A percentile compares a stretch with the other conserved stretches of the same genome.
phyloP scores from a whole-genome alignment of 2,329 filamentous ascomycete species.

The Cylindrodendrum hubeiense region DNA sequence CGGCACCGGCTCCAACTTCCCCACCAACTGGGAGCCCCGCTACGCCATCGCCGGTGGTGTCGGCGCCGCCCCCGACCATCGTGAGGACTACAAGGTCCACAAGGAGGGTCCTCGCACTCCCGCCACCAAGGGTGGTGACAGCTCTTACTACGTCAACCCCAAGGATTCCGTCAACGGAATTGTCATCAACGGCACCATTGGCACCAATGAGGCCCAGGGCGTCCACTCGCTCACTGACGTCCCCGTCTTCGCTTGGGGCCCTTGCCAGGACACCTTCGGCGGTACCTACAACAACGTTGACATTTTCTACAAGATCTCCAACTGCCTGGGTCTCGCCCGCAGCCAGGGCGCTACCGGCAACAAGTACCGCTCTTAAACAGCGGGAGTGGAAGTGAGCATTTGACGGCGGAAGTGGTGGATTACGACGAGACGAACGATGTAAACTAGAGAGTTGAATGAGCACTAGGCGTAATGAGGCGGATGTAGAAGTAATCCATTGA shows the following conservation, averaged over 20 bases:
- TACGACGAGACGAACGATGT: slow-evolving; percentile 31
- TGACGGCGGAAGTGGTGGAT: slow-evolving; percentile 14
- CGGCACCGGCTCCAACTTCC: slow-evolving; percentile 81
- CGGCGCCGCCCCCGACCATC: slow-evolving; percentile 78
- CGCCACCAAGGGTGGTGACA: slow-evolving; percentile 65
- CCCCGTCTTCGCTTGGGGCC: slow-evolving; percentile 82
- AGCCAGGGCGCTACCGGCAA: slow-evolving; percentile 38
- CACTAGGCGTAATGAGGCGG: slow-evolving; percentile 4
- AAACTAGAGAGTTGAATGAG: slow-evolving; percentile 9
- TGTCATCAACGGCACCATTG: slow-evolving; percentile 81
- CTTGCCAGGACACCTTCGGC: slow-evolving; percentile 82
- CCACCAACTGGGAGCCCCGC: slow-evolving; percentile 85
- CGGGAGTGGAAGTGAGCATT: not conserved
- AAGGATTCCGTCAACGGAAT: slow-evolving; percentile 76
- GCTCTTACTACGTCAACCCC: slow-evolving; percentile 77
- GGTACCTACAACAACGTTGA: slow-evolving; percentile 79
- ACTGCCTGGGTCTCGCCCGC: slow-evolving; percentile 70
- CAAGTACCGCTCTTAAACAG: slow-evolving; percentile 34
- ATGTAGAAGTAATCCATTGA: slow-evolving; percentile 15
- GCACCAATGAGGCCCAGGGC: slow-evolving; percentile 72
- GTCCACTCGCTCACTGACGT: slow-evolving; percentile 85
- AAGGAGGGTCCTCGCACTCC: slow-evolving; percentile 73
- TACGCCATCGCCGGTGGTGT: slow-evolving; percentile 84
- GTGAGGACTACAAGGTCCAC: slow-evolving; percentile 82
- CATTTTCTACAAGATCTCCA: slow-evolving; percentile 80